Evolutionary conservation across 2,329 filamentous ascomycete species (phyloP).

Genomic region (Fusarium oxysporum): DNA sequence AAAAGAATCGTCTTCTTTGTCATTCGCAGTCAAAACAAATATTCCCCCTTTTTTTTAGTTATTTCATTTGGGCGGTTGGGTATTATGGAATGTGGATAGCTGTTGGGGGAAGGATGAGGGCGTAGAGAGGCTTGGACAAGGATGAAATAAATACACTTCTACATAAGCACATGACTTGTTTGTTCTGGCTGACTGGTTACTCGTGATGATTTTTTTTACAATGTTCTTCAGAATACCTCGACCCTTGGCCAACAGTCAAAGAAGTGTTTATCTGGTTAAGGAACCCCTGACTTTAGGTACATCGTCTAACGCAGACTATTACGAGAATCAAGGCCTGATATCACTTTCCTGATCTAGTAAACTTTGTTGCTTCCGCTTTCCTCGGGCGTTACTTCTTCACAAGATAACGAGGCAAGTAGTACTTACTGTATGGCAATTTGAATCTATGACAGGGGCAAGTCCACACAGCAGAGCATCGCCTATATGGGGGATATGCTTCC

Average conservation of each 20-base stretch:
- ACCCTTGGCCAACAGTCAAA: neutral
- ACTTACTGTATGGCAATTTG: neutral
- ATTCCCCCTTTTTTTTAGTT: conserved; percentile 40
- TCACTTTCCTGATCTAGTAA: neutral
- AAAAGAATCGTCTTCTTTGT: conserved; percentile 46
- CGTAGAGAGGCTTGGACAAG: conserved; percentile 17
- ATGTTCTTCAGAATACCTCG: neutral
- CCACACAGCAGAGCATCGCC: neutral
- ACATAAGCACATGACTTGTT: neutral
- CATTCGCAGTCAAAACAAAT: conserved; percentile 41
- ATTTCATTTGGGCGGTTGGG: conserved; percentile 30
- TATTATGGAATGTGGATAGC: conserved; percentile 18
- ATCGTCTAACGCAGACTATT: neutral
- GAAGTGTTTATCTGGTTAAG: neutral
- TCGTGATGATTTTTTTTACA: neutral
- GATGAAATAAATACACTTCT: conserved; percentile 27
- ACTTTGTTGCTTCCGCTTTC: neutral
- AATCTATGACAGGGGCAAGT: neutral
- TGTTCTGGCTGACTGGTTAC: neutral
- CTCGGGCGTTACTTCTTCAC: neutral
- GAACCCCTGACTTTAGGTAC: neutral
- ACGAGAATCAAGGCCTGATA: neutral
- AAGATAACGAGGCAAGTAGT: neutral
- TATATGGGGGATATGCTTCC: neutral
- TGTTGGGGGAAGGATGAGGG: conserved; percentile 8